Evolutionary conservation across 495 filamentous ascomycete species (phyloP).

Genomic region (Astrothelium subdiscretum): DNA sequence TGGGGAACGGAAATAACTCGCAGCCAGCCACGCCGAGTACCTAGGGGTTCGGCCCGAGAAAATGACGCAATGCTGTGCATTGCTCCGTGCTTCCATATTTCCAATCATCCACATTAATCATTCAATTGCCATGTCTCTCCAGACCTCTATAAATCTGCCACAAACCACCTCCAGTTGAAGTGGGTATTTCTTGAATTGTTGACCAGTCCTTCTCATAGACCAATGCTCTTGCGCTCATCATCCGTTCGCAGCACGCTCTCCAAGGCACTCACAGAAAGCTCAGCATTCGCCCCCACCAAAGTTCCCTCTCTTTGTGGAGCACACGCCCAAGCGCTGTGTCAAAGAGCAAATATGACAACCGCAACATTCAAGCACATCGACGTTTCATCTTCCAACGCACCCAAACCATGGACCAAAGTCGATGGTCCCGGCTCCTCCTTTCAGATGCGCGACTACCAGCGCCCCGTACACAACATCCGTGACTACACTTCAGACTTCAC

Average conservation of each 20-base stretch:
- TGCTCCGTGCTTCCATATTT: neutral
- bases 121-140: neutral
- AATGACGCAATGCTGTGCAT: neutral
- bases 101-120: neutral
- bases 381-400: conserved; percentile 12
- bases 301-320: neutral
- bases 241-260: neutral
- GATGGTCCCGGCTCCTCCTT: conserved; percentile 25
- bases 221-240: neutral
- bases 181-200: neutral
- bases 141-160: neutral
- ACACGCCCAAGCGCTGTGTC: neutral
- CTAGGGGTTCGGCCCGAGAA: neutral
- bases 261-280: neutral
- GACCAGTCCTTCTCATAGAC: neutral
- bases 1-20: neutral
- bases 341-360: conserved; percentile 24
- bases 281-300: neutral
- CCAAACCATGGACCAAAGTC: conserved; percentile 28
- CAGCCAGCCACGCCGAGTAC: neutral
- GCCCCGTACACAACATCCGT: conserved; percentile 23
- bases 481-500: conserved; percentile 12
- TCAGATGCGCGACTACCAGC: conserved; percentile 15
- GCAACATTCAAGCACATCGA: conserved; percentile 29
- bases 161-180: neutral